Evolutionary conservation across 768 basidiomycete genomes (phyloP).

Genomic region (Boletus reticulatus): DNA sequence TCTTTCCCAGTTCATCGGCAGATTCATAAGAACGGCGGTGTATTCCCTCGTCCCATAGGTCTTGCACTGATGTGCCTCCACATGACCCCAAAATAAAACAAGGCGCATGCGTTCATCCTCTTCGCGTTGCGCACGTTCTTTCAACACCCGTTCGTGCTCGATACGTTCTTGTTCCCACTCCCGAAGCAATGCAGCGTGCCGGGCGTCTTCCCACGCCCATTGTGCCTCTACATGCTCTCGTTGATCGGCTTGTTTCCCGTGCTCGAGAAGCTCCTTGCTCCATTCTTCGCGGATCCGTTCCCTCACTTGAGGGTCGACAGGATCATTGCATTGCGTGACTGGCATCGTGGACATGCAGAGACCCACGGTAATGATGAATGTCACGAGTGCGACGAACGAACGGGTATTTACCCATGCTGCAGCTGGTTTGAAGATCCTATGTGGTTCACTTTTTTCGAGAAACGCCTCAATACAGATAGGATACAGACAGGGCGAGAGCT

Average conservation of each 20-base stretch:
- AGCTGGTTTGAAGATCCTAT: neutral
- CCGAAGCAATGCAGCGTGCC: neutral
- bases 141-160: conserved; percentile 13
- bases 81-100: conserved; percentile 20
- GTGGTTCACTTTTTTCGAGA: neutral
- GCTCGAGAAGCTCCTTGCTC: conserved; percentile 14
- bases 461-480: neutral
- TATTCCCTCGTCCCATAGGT: conserved; percentile 30
- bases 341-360: conserved; percentile 9
- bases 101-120: conserved; percentile 19
- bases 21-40: conserved; percentile 28
- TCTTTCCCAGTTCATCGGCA: conserved; percentile 21
- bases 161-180: conserved; percentile 21
- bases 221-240: conserved; percentile 8
- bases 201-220: conserved; percentile 23
- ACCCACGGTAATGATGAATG: neutral
- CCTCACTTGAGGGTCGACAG: conserved; percentile 16
- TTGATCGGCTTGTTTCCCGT: conserved; percentile 12
- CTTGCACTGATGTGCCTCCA: conserved; percentile 23
- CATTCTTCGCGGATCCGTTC: conserved; percentile 22
- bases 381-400: neutral
- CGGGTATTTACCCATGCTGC: neutral
- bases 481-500: neutral
- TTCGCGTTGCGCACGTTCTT: conserved; percentile 19
- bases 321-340: conserved; percentile 19